Evolutionary conservation across 768 basidiomycete species (phyloP).

Genomic region (Boletus vinaceobasis): DNA sequence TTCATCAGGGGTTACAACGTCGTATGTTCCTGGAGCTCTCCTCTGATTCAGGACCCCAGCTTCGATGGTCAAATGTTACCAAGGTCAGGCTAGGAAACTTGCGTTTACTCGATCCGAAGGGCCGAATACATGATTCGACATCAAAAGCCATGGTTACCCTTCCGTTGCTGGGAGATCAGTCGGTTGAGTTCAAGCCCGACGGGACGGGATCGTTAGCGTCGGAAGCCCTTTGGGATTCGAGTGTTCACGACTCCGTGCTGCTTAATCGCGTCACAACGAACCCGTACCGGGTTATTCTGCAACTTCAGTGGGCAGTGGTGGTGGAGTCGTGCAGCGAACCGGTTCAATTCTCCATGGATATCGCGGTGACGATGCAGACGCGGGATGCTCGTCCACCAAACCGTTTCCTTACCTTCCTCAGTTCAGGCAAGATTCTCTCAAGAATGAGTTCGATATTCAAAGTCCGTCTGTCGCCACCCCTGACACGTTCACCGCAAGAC

Average conservation of each 20-base stretch:
- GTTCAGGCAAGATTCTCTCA: slow-evolving; percentile 69
- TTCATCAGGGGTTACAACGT: slow-evolving; percentile 93
- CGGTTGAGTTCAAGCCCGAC: slow-evolving; percentile 74
- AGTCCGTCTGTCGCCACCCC: slow-evolving; percentile 75
- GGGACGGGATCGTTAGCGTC: slow-evolving; percentile 72
- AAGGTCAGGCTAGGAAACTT: slow-evolving; percentile 80
- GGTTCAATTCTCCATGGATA: slow-evolving; percentile 84
- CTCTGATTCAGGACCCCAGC: slow-evolving; percentile 85
- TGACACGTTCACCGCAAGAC: slow-evolving; percentile 83
- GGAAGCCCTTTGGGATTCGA: slow-evolving; percentile 89
- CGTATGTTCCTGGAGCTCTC: slow-evolving; percentile 71
- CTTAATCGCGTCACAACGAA: slow-evolving; percentile 81
- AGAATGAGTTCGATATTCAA: slow-evolving; percentile 84
- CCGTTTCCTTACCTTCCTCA: slow-evolving; percentile 71
- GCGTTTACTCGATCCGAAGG: slow-evolving; percentile 79
- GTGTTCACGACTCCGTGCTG: slow-evolving; percentile 79
- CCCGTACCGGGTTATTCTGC: slow-evolving; percentile 76
- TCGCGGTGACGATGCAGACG: slow-evolving; percentile 77
- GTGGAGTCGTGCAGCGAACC: slow-evolving; percentile 85
- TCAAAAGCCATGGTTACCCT: slow-evolving; percentile 71
- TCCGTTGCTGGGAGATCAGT: slow-evolving; percentile 69
- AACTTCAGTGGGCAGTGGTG: slow-evolving; percentile 72
- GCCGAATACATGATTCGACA: slow-evolving; percentile 73
- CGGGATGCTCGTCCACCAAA: slow-evolving; percentile 85
- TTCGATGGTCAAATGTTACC: slow-evolving; percentile 82